phyloP scores from a whole-genome alignment of 805 yeast genomes.

The Candida silvicultrix region DNA sequence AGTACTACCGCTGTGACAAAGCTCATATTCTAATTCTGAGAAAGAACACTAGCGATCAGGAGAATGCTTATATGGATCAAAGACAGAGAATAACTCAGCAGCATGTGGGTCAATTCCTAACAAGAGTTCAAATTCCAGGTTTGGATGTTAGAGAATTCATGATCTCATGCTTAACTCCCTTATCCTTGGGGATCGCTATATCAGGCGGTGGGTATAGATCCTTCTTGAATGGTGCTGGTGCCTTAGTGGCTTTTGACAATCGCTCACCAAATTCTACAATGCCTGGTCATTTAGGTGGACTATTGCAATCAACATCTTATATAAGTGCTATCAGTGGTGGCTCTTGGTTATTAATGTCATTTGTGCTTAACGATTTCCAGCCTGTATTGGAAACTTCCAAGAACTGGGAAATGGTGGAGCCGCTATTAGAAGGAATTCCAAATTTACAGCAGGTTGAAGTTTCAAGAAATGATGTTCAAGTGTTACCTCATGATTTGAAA shows the following conservation, averaged over 20 bases:
- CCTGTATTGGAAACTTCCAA: slow-evolving; percentile 30
- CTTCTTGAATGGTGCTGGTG: slow-evolving; percentile 82
- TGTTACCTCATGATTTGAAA: slow-evolving; percentile 15
- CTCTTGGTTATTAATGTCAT: slow-evolving; percentile 54
- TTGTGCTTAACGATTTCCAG: slow-evolving; percentile 31
- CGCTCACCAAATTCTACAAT: slow-evolving; percentile 51
- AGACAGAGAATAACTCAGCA: slow-evolving; percentile 26
- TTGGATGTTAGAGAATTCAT: slow-evolving; percentile 24
- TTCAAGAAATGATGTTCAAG: slow-evolving; percentile 21
- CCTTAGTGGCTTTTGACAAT: slow-evolving; percentile 71
- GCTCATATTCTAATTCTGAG: too few species aligned
- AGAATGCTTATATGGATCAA: slow-evolving; percentile 23
- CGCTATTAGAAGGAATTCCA: slow-evolving; percentile 52
- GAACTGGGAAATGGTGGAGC: slow-evolving; percentile 38
- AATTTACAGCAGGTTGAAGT: slow-evolving; percentile 37
- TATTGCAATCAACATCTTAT: slow-evolving; percentile 65
- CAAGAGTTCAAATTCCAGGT: slow-evolving; percentile 26
- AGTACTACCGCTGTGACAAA: too few species aligned
- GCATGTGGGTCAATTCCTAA: slow-evolving; percentile 25
- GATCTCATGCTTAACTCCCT: slow-evolving; percentile 19
- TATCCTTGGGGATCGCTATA: slow-evolving; percentile 52
- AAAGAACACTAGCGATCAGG: slow-evolving; percentile 10
- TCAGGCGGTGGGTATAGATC: slow-evolving; percentile 93
- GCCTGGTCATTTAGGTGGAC: slow-evolving; percentile 60
- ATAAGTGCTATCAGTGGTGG: slow-evolving; percentile 82